phyloP scores from a whole-genome alignment of 176 grass and related monocot species.

The Cenchrus americanus region DNA sequence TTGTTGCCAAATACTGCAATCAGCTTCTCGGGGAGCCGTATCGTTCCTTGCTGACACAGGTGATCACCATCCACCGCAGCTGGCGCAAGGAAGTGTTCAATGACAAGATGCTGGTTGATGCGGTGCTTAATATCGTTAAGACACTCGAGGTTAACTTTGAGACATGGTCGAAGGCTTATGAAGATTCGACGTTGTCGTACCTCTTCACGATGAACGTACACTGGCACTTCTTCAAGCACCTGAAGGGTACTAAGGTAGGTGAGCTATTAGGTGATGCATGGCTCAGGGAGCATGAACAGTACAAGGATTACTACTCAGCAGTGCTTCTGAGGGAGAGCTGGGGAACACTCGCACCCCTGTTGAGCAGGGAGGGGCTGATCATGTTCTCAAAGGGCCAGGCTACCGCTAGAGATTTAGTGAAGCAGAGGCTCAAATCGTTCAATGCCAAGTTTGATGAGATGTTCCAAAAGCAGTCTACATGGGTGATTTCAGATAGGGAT shows the following conservation, averaged over 20 bases:
- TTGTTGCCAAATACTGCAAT: conserved; percentile 76
- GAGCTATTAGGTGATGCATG: conserved; percentile 68
- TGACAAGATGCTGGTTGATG: conserved; percentile 62
- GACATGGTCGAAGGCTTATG: conserved; percentile 69
- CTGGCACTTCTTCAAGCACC: conserved; percentile 85
- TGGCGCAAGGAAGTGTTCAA: conserved; percentile 72
- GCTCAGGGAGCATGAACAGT: conserved; percentile 85
- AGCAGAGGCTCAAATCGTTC: conserved; percentile 86
- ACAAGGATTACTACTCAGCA: conserved; percentile 77
- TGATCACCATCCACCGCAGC: conserved; percentile 77
- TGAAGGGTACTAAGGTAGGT: conserved; percentile 74
- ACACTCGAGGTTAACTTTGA: conserved; percentile 72
- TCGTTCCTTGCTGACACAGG: conserved; percentile 56
- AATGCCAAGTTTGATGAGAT: conserved; percentile 83
- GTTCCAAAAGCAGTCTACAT: conserved; percentile 79
- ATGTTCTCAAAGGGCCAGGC: conserved; percentile 88
- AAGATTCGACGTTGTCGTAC: conserved; percentile 44
- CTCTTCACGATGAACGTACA: conserved; percentile 81
- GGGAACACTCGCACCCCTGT: conserved; percentile 70
- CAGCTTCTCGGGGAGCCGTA: conserved; percentile 67
- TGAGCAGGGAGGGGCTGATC: conserved; percentile 91
- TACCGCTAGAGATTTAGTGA: conserved; percentile 88
- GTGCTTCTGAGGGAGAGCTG: conserved; percentile 85
- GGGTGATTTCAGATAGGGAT: conserved; percentile 81
- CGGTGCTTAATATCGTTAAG: conserved; percentile 56